Percentiles rank a stretch among this genome's conserved stretches.
phyloP scores from a whole-genome alignment of 192 early-diverging fungal species.

The Backusella parvicylindrica region DNA sequence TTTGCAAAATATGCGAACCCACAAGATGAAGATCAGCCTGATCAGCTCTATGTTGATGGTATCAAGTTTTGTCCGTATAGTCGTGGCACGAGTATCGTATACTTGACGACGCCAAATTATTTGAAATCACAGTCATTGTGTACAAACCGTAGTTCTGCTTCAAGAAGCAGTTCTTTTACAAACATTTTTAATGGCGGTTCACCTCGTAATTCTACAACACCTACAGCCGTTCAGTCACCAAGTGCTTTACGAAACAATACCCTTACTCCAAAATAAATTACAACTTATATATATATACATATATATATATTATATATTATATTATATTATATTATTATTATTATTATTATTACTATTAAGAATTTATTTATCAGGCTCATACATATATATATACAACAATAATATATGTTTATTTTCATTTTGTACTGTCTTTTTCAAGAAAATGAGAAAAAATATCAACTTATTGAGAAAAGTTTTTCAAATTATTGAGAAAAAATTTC shows the following conservation, averaged over 20 bases:
- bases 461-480: too few species aligned
- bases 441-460: too few species aligned
- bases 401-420: neutral
- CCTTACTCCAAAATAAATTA: neutral
- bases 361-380: neutral
- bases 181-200: neutral
- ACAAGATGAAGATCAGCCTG: neutral
- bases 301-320: neutral
- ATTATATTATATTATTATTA: too few species aligned
- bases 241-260: conserved; percentile 3
- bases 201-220: neutral
- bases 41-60: neutral
- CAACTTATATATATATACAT: neutral
- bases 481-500: too few species aligned
- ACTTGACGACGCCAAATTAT: conserved; percentile 27
- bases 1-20: conserved; percentile 24
- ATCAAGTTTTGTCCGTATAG: neutral
- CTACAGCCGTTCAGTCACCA: neutral
- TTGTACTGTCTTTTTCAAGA: too few species aligned
- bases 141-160: neutral
- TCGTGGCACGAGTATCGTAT: conserved; percentile 7
- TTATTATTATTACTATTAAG: too few species aligned
- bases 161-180: conserved; percentile 1
- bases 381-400: too few species aligned
- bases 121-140: conserved; percentile 16